phyloP scores from a whole-genome alignment of 2,329 filamentous ascomycete genomes.

The Fusarium metavorans region DNA sequence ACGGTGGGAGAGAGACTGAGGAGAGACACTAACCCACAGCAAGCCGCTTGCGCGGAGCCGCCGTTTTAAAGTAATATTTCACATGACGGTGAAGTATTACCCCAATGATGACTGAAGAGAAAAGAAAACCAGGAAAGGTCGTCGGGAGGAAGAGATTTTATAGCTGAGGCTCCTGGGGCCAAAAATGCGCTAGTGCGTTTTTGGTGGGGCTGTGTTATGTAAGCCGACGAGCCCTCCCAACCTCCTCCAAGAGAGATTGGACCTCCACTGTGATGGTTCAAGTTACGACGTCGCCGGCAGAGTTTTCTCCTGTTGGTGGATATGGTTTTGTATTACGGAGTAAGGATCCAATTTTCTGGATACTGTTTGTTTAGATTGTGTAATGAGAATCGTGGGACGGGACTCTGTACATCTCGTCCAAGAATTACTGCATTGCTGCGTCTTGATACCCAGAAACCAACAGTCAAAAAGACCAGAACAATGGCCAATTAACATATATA shows the following conservation, averaged over 20 bases:
- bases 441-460: not conserved
- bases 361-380: not conserved
- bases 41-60: conserved; percentile 67
- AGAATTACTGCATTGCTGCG: not conserved
- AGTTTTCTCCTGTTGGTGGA: not conserved
- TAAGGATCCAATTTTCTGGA: not conserved
- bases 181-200: conserved; percentile 2
- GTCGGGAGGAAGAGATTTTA: not conserved
- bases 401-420: not conserved
- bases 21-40: conserved; percentile 63
- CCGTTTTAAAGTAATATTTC: conserved; percentile 59
- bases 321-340: not conserved
- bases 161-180: not conserved
- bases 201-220: not conserved
- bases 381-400: not conserved
- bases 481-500: not conserved
- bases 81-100: conserved; percentile 37
- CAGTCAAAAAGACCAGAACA: not conserved
- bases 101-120: conserved; percentile 25
- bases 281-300: not conserved
- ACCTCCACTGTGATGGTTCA: not conserved
- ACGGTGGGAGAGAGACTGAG: conserved; percentile 66
- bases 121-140: not conserved
- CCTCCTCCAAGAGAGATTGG: not conserved
- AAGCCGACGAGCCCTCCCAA: not conserved